phyloP scores from a whole-genome alignment of 2,329 filamentous ascomycete genomes.

The Neospermospora avenae region DNA sequence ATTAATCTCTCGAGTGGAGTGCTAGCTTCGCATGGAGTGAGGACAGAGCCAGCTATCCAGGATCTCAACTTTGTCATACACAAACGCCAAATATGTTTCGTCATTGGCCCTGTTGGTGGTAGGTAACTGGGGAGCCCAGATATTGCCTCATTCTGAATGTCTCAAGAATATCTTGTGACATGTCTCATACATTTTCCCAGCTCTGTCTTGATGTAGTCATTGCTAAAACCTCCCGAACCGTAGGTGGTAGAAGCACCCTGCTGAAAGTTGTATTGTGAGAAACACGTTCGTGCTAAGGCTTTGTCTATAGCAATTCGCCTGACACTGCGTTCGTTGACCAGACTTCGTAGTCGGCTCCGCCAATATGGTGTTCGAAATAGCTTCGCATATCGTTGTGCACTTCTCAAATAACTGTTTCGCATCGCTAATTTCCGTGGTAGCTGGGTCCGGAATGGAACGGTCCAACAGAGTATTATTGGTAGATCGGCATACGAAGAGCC shows the following conservation, averaged over 20 bases:
- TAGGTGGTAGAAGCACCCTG: slow-evolving; percentile 34
- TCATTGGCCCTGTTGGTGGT: slow-evolving; percentile 35
- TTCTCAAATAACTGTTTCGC: background rate
- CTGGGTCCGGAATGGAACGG: slow-evolving; percentile 44
- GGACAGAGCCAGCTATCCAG: slow-evolving; percentile 14
- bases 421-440: background rate
- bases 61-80: slow-evolving; percentile 22
- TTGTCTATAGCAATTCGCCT: slow-evolving; percentile 21
- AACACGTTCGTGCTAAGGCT: slow-evolving; percentile 26
- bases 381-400: too few species aligned
- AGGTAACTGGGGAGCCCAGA: too few species aligned
- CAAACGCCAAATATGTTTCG: slow-evolving; percentile 24
- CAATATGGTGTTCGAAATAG: background rate
- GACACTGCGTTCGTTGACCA: slow-evolving; percentile 44
- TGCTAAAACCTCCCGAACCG: too few species aligned
- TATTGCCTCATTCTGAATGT: too few species aligned
- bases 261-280: slow-evolving; percentile 34
- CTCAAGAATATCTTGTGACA: too few species aligned
- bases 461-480: slow-evolving; percentile 42
- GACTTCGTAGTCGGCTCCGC: slow-evolving; percentile 27
- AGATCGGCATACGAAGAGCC: slow-evolving; percentile 43
- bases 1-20: too few species aligned
- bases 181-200: too few species aligned
- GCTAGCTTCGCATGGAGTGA: slow-evolving; percentile 27
- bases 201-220: too few species aligned